Conservation (phyloP, 805 yeast genomes). For the Myxozyma melibiosi region DNA sequence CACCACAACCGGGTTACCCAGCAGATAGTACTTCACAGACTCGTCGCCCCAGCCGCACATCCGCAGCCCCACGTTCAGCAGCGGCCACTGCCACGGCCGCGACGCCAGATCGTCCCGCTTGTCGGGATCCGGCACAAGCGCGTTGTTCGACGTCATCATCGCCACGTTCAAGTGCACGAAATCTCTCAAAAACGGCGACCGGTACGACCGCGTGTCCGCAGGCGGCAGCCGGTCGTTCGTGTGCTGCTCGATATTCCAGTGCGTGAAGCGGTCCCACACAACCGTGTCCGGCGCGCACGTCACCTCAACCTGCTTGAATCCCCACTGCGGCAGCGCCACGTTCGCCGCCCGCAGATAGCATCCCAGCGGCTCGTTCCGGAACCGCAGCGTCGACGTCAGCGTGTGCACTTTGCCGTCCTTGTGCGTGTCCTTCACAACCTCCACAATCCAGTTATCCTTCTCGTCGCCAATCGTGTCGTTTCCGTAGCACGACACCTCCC, state of each 20-base stretch:
- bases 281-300: constrained; percentile 60
- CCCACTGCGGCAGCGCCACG: constrained; percentile 87
- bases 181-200: constrained; percentile 62
- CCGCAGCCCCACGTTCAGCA: constrained; percentile 65
- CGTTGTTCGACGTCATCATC: constrained; percentile 84
- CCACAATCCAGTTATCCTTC: constrained; percentile 89
- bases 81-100: constrained; percentile 84
- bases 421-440: constrained; percentile 60
- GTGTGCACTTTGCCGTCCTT: constrained; percentile 72
- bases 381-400: constrained; percentile 77
- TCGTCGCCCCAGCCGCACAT: constrained; percentile 72
- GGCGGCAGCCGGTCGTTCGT: constrained; percentile 53
- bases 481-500: constrained; percentile 91
- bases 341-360: constrained; percentile 91
- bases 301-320: constrained; percentile 96
- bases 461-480: constrained; percentile 67
- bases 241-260: constrained; percentile 84
- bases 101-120: constrained; percentile 73
- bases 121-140: constrained; percentile 74
- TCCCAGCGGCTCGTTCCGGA: constrained; percentile 65
- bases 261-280: constrained; percentile 60
- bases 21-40: constrained; percentile 61
- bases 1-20: constrained; percentile 65
- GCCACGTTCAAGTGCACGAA: constrained; percentile 72
- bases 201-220: constrained; percentile 48